Base-by-base conservation (phyloP, 78 protist genomes). In the Dictyostelium citrinum region DNA sequence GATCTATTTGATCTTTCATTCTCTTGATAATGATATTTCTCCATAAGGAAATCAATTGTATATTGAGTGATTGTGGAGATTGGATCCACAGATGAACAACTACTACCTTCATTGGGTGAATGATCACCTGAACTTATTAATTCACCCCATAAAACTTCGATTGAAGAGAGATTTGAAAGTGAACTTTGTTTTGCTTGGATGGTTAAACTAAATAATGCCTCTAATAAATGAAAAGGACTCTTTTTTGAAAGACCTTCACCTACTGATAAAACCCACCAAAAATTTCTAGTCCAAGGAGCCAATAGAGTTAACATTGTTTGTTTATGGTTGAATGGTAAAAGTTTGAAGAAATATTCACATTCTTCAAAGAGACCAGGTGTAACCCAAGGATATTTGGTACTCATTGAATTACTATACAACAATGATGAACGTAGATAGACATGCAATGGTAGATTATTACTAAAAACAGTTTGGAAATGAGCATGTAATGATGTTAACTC, bases 281-380 rank as follows among this genome's bases (percentile, higher is more conserved):
- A 86, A 49, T 86, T 86, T 51, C 92, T 51, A 8, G 92, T 41
- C 92, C 92, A 86, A 29, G 92, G 92, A 16, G 92, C 92, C 46
- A 86, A 86, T 6, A 86, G 14, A 24, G 83, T 55, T 3, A 86
- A 31, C 35, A 77, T 35, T 14, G 78, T 16, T 64, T 60, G 84
- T 17, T 64, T 74, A 20, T 76, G 84, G 16, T 12, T 22, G 22
- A 77, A 35, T 37, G 92, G 84, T 24, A 84, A 31, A 39, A 46
- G 58, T 74, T 86, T 79, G 31, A 39, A 86, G 24, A 41, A 77
- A 27, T 45, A 3, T 31, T 86, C 79, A 10, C 76, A 82, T 11
- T 86, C 92, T 31, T 86, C 84, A 43, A 86, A 76, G 16, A 86
- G 46, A 35, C 67, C 72, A 20, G 92, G 92, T 58, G 92, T 86